Conservation (phyloP, 345 rosid species). For the Iberis pinnata region DNA sequence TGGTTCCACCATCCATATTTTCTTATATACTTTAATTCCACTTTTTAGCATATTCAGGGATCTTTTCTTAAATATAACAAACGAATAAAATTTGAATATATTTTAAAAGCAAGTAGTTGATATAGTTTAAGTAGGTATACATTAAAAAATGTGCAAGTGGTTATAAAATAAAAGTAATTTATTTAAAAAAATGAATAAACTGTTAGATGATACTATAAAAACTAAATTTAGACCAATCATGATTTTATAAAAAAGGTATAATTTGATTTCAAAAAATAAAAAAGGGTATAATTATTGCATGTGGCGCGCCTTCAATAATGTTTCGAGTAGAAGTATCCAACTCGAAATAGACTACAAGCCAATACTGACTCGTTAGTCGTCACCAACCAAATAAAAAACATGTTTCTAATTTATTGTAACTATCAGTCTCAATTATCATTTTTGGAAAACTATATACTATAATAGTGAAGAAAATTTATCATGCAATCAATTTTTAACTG, state of each 20-base stretch:
- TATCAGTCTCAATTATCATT: too few species aligned
- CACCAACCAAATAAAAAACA: not conserved
- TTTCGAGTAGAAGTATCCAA: slow-evolving; percentile 27
- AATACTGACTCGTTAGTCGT: slow-evolving; percentile 22
- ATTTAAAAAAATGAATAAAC: not conserved
- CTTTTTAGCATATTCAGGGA: too few species aligned
- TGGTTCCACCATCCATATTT: slow-evolving; percentile 29
- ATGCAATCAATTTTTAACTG: too few species aligned
- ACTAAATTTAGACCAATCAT: not conserved
- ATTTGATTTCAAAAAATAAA: too few species aligned
- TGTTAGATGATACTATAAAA: not conserved
- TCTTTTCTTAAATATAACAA: too few species aligned
- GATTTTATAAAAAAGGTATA: not conserved
- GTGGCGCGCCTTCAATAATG: slow-evolving; percentile 17
- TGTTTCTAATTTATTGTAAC: too few species aligned
- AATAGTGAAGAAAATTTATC: too few species aligned
- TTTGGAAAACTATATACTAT: too few species aligned
- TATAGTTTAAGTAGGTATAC: not conserved
- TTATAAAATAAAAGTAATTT: not conserved
- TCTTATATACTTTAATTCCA: not conserved
- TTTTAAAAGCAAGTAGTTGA: too few species aligned
- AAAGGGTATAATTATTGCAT: not conserved
- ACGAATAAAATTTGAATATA: not conserved
- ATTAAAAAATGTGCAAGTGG: not conserved
- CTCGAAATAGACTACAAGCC: slow-evolving; percentile 18